These are phyloP conservation scores for Leishmania gerbilli DNA, from an alignment of 208 protist genomes.

Conservation along the genomic window DNA sequence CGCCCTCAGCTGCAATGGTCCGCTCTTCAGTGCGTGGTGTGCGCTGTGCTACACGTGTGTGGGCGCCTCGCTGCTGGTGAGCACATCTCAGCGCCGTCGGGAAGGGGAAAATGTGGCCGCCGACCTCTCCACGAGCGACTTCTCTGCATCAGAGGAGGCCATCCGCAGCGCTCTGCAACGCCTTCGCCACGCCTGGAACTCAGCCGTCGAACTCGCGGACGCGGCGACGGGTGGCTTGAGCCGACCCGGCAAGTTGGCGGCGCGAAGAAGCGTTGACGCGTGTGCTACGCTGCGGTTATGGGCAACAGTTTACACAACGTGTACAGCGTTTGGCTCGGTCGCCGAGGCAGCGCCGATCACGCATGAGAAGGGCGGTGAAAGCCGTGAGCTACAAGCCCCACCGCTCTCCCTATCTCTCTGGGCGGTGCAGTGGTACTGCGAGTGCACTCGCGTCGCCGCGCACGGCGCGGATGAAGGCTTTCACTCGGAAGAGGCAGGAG, in stretches of 20 bases:
- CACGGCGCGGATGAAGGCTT: slow-evolving; percentile 41
- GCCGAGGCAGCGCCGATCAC: not conserved
- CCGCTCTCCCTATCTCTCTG: slow-evolving; percentile 1
- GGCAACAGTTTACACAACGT: not conserved
- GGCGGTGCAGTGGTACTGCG: slow-evolving; percentile 21
- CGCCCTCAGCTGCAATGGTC: slow-evolving; percentile 10
- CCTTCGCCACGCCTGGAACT: slow-evolving; percentile 16
- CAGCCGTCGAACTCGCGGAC: not conserved
- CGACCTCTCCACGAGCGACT: not conserved
- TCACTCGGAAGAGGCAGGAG: slow-evolving; percentile 11
- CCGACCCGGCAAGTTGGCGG: not conserved
- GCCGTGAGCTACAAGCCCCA: not conserved
- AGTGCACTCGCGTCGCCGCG: slow-evolving; percentile 28
- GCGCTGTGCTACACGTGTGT: slow-evolving; percentile 21
- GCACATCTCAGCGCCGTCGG: not conserved
- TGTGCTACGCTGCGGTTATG: slow-evolving; percentile 10
- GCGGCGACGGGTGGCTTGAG: not conserved
- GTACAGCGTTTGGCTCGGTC: not conserved
- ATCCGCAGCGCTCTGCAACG: slow-evolving; percentile 4
- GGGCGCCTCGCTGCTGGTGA: not conserved
- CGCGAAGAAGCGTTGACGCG: not conserved
- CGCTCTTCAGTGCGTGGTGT: slow-evolving; percentile 36
- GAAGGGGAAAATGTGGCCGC: not conserved
- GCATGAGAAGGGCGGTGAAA: not conserved
- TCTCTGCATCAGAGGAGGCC: not conserved